phyloP scores from a whole-genome alignment of 2,329 filamentous ascomycete species.

The Fusarium lateritium region DNA sequence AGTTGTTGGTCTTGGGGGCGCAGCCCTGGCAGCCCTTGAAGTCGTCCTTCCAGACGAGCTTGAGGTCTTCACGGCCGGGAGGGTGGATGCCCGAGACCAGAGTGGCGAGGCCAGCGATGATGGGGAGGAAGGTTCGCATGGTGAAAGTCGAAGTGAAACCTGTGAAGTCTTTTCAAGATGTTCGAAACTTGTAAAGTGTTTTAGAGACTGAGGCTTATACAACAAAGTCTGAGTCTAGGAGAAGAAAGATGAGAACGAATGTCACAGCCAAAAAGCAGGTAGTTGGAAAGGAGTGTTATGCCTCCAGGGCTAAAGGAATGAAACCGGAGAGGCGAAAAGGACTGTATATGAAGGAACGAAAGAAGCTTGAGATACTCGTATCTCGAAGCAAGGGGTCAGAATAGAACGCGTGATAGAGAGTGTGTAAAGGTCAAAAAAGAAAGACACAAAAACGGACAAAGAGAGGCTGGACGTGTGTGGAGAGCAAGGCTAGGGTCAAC shows the following conservation, averaged over 20 bases:
- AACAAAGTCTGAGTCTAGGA: conserved; percentile 8
- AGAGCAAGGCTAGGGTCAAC: conserved; percentile 14
- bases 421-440: not conserved
- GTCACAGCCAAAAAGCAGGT: conserved; percentile 27
- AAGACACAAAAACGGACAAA: conserved; percentile 41
- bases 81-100: conserved; percentile 54
- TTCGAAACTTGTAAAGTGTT: conserved; percentile 3
- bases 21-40: conserved; percentile 60
- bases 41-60: conserved; percentile 61
- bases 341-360: conserved; percentile 20
- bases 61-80: conserved; percentile 59
- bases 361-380: conserved; percentile 31
- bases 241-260: conserved; percentile 1
- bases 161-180: not conserved
- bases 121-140: conserved; percentile 48
- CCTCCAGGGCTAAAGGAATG: conserved; percentile 44
- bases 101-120: conserved; percentile 43
- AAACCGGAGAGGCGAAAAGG: conserved; percentile 27
- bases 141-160: conserved; percentile 35
- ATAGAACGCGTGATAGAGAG: conserved; percentile 24
- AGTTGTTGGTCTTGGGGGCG: conserved; percentile 56
- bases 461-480: conserved; percentile 39
- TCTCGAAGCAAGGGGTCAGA: conserved; percentile 33
- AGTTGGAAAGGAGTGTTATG: conserved; percentile 36
- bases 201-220: conserved; percentile 13